phyloP scores from a whole-genome alignment of 2,329 filamentous ascomycete genomes.

The Lachnellula subtilissima region DNA sequence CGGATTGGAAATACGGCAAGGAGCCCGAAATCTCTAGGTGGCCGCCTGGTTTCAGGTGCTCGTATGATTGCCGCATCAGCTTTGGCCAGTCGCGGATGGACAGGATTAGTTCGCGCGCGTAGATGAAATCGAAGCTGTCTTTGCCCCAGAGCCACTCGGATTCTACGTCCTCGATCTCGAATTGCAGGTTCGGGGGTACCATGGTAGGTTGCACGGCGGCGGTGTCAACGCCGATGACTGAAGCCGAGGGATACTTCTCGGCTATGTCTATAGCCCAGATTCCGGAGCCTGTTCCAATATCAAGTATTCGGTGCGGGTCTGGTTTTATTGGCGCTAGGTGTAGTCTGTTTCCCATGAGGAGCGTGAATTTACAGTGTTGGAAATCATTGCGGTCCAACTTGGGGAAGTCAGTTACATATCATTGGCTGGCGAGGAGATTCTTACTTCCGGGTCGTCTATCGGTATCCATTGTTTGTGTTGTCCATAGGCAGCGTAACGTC shows the following conservation, averaged over 20 bases:
- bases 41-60: conserved; percentile 39
- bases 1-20: conserved; percentile 34
- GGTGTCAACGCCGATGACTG: conserved; percentile 28
- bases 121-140: conserved; percentile 24
- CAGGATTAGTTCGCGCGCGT: conserved; percentile 23
- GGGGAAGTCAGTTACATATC: background rate
- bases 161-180: conserved; percentile 56
- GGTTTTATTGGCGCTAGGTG: conserved; percentile 15
- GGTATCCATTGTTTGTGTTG: conserved; percentile 20
- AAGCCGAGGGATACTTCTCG: conserved; percentile 25
- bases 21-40: conserved; percentile 42
- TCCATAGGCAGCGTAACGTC: conserved; percentile 23
- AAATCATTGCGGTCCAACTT: conserved; percentile 25
- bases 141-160: conserved; percentile 22
- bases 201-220: conserved; percentile 35
- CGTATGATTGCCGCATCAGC: conserved; percentile 10
- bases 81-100: conserved; percentile 21
- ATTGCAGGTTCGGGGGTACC: conserved; percentile 56
- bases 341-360: conserved; percentile 15
- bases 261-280: conserved; percentile 36
- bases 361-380: conserved; percentile 24
- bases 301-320: conserved; percentile 31
- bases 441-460: conserved; percentile 14
- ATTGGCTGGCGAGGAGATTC: conserved; percentile 5
- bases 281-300: conserved; percentile 39